Evolutionary conservation across 345 rosid species (phyloP).

Genomic region (Cardamine occulta): DNA sequence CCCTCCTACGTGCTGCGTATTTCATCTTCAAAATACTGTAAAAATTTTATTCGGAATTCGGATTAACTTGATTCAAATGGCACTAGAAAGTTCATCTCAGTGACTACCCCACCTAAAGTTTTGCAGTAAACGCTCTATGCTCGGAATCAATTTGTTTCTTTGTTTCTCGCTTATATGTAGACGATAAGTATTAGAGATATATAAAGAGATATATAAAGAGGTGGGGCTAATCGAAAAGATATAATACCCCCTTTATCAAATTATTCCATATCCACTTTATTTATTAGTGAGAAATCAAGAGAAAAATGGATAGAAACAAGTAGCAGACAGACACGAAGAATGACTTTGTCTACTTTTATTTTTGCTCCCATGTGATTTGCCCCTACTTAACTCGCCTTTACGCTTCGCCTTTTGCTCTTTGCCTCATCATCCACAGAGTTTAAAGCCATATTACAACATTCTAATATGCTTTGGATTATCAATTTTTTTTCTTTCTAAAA

Average conservation of each 20-base stretch:
- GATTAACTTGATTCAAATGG: no score
- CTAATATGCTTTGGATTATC: not conserved
- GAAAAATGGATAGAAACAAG: slow-evolving; percentile 6
- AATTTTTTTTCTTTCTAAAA: not conserved
- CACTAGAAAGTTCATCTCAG: no score
- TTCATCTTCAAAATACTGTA: no score
- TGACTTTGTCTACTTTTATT: slow-evolving; percentile 20
- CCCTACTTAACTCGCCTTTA: slow-evolving; percentile 41
- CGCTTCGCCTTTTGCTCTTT: slow-evolving; percentile 38
- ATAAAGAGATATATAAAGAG: not conserved
- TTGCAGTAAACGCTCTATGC: no score
- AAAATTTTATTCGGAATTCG: no score
- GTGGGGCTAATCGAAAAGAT: slow-evolving; percentile 5
- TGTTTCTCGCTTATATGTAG: not conserved
- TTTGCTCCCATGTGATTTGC: slow-evolving; percentile 38
- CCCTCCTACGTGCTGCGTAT: no score
- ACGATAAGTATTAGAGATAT: not conserved
- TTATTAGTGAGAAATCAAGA: not conserved
- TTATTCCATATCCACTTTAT: slow-evolving; percentile 21
- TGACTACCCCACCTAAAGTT: no score
- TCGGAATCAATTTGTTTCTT: not conserved
- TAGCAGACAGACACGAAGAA: slow-evolving; percentile 20
- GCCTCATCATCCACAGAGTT: slow-evolving; percentile 12
- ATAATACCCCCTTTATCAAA: not conserved
- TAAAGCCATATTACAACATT: not conserved